Evolutionary conservation across 2,329 filamentous ascomycete species (phyloP), one percentile per base, ranked within the genome.

Genomic region (Paracorniculantispora psalliotae): DNA sequence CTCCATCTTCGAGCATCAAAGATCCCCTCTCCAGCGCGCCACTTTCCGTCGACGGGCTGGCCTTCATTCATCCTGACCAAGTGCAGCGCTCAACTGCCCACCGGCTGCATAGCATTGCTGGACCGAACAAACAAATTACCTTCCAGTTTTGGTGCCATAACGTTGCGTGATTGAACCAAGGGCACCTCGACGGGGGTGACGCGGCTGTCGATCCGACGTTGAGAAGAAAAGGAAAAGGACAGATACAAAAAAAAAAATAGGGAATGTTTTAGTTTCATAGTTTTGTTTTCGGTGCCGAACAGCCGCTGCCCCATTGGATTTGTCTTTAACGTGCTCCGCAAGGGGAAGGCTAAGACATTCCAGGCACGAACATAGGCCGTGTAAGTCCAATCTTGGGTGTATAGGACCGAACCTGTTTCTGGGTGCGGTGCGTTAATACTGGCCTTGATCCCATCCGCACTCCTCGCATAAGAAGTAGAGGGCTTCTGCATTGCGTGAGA

Each of bases 1-100:
- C 53, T 46, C 53, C 53, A 56, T 56, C 21, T 21, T 37, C 23
- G 30, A 25, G 21, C 41, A 56, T 56, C 53, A 39, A 48, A 56
- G 53, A 56, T 56, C 53, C 15, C 53, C 12, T 37, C 41, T 30
- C 7, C 39, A 23, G 43, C 35, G 21, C 53, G 53, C 53, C 53
- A 56, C 53, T 25, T 37, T 19, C 28, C 43, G 37, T 26, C 37
- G 33, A 12, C 17, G 33, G n/a, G n/a, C n/a, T n/a, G n/a, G n/a
- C n/a, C n/a, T n/a, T n/a, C n/a, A n/a, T n/a, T n/a, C n/a, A n/a
- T n/a, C n/a, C n/a, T n/a, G n/a, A n/a, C n/a, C n/a, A n/a, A n/a
- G n/a, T n/a, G n/a, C n/a, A n/a, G n/a, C n/a, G n/a, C n/a, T n/a
- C n/a, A n/a, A n/a, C n/a, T n/a, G n/a, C n/a, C n/a, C n/a, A n/a